These are phyloP conservation scores for Oryza nivara DNA, from an alignment of 176 grass and related monocot species.

Conservation along the genomic window DNA sequence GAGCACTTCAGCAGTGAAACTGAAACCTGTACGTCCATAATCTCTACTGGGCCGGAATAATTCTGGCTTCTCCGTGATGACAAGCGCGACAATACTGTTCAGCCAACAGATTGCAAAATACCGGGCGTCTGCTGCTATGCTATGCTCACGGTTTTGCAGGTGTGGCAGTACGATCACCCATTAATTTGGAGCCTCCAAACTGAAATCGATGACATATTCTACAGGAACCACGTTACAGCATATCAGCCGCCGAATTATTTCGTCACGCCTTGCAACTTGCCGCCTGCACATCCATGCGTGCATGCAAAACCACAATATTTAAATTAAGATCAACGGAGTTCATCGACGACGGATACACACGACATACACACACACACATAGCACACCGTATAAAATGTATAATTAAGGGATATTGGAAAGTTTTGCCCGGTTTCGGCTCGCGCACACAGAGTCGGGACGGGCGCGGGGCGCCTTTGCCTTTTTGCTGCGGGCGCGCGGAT, in stretches of 20 bases:
- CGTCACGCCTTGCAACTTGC: background rate
- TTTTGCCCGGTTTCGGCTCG: slow-evolving; percentile 19
- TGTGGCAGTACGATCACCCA: slow-evolving; percentile 19
- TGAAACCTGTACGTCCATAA: too few species aligned
- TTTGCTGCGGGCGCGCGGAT: background rate
- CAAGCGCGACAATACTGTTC: background rate
- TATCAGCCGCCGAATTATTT: background rate
- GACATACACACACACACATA: background rate
- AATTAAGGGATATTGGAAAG: slow-evolving; percentile 25
- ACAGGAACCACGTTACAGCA: background rate
- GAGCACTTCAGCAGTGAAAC: background rate
- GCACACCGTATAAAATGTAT: background rate
- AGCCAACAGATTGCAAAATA: slow-evolving; percentile 39
- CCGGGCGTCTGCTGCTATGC: background rate
- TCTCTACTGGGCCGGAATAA: too few species aligned
- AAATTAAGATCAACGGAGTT: background rate
- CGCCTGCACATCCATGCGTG: background rate
- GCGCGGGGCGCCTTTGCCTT: background rate
- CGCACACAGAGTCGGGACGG: background rate
- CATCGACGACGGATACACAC: background rate
- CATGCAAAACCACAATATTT: background rate
- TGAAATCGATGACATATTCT: slow-evolving; percentile 14
- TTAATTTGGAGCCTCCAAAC: background rate
- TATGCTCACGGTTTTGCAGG: slow-evolving; percentile 12
- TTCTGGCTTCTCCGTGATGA: background rate